Base-by-base conservation (phyloP, 2,329 filamentous ascomycete species). In the Didymella keratinophila region DNA sequence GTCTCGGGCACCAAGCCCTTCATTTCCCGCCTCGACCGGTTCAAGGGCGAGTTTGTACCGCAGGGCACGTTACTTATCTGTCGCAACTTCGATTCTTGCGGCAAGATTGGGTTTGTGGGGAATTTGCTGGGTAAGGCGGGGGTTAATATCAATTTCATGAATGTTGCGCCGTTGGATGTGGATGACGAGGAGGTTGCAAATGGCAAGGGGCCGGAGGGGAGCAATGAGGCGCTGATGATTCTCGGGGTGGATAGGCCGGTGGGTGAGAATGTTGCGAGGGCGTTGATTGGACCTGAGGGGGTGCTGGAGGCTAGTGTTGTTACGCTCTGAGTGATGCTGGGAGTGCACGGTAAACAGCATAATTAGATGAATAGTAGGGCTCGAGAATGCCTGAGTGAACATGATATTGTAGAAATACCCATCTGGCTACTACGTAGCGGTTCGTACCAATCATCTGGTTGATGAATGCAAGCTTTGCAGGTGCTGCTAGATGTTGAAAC, bases 91-190 rank as follows among this genome's bases (percentile, higher is more conserved):
- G 91, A 95, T 71, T 84, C 88, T 63, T 90, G 90, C 0, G 91
- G 91, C 11, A 93, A 93, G 81, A 94, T 95, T 72, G 91, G 91
- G 2, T 86, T 87, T 36, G 91, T 95, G 2, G 91, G 91, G 0
- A 87, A 83, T 57, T 82, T 87, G 50, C 78, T 94, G 25, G 91
- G 91, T 0, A 82, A 82, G 36, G 84, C 89, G 36, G 87, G 86
- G 0, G 87, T 95, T 51, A 95, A 95, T 70, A 92, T 94, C 73
- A 85, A 84, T 44, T 93, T 89, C 72, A 95, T 94, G 91, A 88
- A 86, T 70, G 91, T 93, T 1, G 83, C 84, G 46, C 83, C 84
- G 9, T 73, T 90, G 61, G 81, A 83, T 56, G 74, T 71, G 16
- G 64, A 70, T 51, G 66, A 76, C 60, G 64, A 69, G 50, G 64